Base-by-base conservation (phyloP, 2,329 filamentous ascomycete species). In the Dactylellina drechsleri region DNA sequence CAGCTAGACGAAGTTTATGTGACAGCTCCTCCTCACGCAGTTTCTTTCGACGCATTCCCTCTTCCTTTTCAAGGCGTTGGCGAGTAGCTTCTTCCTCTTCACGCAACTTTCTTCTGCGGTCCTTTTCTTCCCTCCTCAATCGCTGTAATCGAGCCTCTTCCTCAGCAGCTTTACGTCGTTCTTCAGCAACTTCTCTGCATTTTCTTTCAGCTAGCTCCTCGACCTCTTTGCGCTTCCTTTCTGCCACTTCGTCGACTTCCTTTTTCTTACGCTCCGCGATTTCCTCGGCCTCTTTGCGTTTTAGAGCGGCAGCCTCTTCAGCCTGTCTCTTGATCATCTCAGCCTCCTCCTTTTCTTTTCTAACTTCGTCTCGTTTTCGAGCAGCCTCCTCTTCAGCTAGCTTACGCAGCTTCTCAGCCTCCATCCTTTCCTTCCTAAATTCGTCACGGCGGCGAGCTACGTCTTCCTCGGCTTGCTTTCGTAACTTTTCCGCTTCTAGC, bases 261-360 rank as follows among this genome's bases (percentile, higher is more conserved):
- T 93, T 92, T 80, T 90, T 89, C 36, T 98, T 85, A 58, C 91
- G 89, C 82, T 97, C 92, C 80, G 97, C 97, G 79, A 92, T 89
- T 81, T 91, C 92, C 75, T 87, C 87, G 0, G 94, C 92, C 79
- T 98, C 92, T 81, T 98, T 94, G 80, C 98, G 98, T 41, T 94
- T 91, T 82, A 97, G 83, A 83, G 98, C 98, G 84, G 96, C 98
- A 2, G 93, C 93, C 77, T 91, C 87, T 83, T 98, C 95, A 80
- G 93, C 96, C 75, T 90, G 88, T 54, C 97, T 93, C 41, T 93
- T 93, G 57, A 88, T 86, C 28, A 87, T 85, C 28, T 91, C 87
- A 49, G 91, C 87, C 5, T 89, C 87, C n/a, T 88, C 84, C 54
- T 85, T 84, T 5, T 85, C 92, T 56, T 97, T 92, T 78, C 98